Evolutionary conservation across 441 rosid genomes (phyloP).

Genomic region (Arabidopsis hybrid): DNA sequence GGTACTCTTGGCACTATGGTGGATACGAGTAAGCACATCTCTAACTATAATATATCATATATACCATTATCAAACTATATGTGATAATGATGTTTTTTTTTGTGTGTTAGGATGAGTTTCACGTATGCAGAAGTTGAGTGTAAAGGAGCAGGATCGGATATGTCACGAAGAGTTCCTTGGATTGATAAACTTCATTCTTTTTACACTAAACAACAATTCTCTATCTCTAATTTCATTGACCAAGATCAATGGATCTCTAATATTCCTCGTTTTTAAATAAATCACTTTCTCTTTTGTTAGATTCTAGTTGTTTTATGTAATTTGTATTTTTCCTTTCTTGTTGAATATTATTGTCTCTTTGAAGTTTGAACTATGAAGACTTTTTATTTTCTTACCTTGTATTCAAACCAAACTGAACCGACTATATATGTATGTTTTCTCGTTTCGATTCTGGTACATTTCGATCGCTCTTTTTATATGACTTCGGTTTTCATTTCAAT

Average conservation of each 20-base stretch:
- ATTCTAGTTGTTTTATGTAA: background rate
- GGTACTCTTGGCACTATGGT: conserved; percentile 52
- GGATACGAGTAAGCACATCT: conserved; percentile 55
- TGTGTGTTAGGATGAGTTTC: conserved; percentile 31
- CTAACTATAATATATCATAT: no score
- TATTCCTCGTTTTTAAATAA: conserved; percentile 28
- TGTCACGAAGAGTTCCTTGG: conserved; percentile 51
- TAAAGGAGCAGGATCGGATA: conserved; percentile 49
- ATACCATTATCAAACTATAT: background rate
- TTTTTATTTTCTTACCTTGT: background rate
- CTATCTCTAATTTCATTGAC: conserved; percentile 42
- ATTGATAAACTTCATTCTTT: conserved; percentile 19
- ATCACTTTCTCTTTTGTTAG: no score
- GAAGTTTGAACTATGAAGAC: background rate
- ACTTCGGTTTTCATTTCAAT: background rate
- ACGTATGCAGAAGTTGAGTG: conserved; percentile 51
- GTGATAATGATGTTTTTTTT: background rate
- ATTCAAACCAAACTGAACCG: background rate
- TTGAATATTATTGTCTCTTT: background rate
- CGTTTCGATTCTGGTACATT: background rate
- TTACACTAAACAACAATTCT: conserved; percentile 17
- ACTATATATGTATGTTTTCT: background rate
- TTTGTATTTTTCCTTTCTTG: background rate
- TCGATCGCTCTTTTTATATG: background rate
- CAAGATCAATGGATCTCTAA: conserved; percentile 51